Evolutionary conservation across 2,329 filamentous ascomycete genomes (phyloP), one percentile per base, ranked within the genome.

Genomic region (Pseudohalonectria lignicola): DNA sequence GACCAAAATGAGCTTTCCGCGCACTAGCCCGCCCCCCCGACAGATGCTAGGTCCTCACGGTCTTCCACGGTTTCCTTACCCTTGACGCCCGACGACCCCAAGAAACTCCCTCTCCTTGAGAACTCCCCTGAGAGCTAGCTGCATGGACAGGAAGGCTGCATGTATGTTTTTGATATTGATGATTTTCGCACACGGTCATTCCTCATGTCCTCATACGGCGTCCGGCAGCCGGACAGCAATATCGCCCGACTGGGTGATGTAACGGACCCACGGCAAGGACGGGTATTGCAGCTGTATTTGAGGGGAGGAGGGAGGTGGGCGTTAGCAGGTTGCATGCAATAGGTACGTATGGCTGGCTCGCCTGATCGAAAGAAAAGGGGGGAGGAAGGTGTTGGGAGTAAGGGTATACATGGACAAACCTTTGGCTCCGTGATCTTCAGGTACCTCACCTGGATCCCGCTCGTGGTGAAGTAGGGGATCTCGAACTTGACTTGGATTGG

Each of bases 391-490:
- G 36, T 43, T 17, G 26, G 5, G 5, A 1, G 10, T 16, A 18
- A 20, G 20, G 23, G n/a, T 13, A 12, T 16, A 17, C 2, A 23
- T 9, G 15, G 32, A 61, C 76, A 53, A 67, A 94, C 90, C 86
- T 98, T 98, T 34, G 92, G 92, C 64, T 98, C 92, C 46, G 94
- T 96, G 54, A 98, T 98, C 74, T 98, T 98, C 60, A 98, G 64
- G 61, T 98, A 98, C 53, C 92, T 78, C 53, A 98, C 92, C 62
- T 98, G 93, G 50, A 98, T 98, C 47, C 92, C 92, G 64, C 85
- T 93, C 3, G 93, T 98, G n/a, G 92, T 98, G 59, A 98, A 98
- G 64, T 98, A 98, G n/a, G 92, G 92, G 55, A 98, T 98, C 68
- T 98, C 92, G 59, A 98, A 98, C 67, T 98, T 98, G 66, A 98